Base-by-base conservation (phyloP, 164 flowering plant species). In the Dillenia turbinata region DNA sequence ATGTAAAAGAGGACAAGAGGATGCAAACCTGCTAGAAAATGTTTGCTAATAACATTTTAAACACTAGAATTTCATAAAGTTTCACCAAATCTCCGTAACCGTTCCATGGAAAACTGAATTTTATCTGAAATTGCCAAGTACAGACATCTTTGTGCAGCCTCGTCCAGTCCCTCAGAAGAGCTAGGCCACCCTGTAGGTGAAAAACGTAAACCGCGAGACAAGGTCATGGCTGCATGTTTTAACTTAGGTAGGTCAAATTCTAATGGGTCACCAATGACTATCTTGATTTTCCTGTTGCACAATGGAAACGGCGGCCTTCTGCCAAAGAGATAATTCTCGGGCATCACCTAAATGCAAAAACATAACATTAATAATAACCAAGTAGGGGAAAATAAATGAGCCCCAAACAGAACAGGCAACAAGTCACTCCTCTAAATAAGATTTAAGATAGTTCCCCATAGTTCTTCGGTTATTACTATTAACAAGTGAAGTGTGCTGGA, bases 261-360 rank as follows among this genome's bases (percentile, higher is more conserved):
- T 13, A 94, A 81, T 9, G 99, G 99, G 52, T 91, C 92, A 13
- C 99, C 99, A 45, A 94, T 66, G 44, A 79, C 55, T 46, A 94
- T 79, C 52, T 61, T 66, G 10, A 94, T 77, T 0, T 75, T 81
- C 77, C 82, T 91, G 59, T 78, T 81, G 17, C 82, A 84, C 45
- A 94, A 77, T 19, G 97, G 99, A 44, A 91, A 9, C 43, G 81
- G 90, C 50, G 99, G 96, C 67, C 89, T 81, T 75, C 80, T 83
- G 12, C 90, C 99, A 67, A 71, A 77, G 57, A 84, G 66, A 66
- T 58, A 86, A n/a, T 84, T 79, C 81, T 91, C 96, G 10, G 97
- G 99, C 97, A 94, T 89, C 59, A 94, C 91, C 98, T 93, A 87
- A 33, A 71, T 69, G 62, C 14, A 26, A 4, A 57, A 52, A 47